These are phyloP conservation scores for Linum trigynum DNA, from an alignment of 345 rosid species.

Conservation along the genomic window DNA sequence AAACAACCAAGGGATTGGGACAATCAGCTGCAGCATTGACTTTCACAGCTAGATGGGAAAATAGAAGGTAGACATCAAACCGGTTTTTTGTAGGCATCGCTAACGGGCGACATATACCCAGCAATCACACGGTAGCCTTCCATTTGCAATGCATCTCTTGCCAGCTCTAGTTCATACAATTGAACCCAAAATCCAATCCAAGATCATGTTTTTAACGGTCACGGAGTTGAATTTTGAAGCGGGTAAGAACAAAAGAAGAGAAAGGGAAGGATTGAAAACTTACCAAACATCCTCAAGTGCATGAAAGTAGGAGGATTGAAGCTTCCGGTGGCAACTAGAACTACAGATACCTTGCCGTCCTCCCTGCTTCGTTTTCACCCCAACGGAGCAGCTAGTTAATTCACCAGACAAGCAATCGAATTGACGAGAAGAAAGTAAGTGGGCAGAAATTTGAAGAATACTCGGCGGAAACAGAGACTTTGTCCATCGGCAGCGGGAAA, in stretches of 20 bases:
- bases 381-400: conserved; percentile 10
- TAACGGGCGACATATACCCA: conserved; percentile 91
- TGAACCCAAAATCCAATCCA: not conserved
- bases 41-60: not conserved
- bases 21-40: not conserved
- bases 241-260: not conserved
- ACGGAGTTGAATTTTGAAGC: not conserved
- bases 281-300: conserved; percentile 92
- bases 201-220: too few species aligned
- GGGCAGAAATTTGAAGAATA: conserved; percentile 11
- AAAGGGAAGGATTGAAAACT: conserved; percentile 13
- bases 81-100: conserved; percentile 72
- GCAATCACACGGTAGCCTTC: conserved; percentile 69
- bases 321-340: conserved; percentile 77
- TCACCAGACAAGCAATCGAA: not conserved
- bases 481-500: conserved; percentile 48
- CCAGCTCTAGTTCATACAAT: conserved; percentile 44
- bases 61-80: conserved; percentile 20
- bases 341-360: conserved; percentile 32
- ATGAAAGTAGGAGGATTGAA: conserved; percentile 97
- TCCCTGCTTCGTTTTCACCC: conserved; percentile 2
- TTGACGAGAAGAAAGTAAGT: not conserved
- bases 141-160: conserved; percentile 58
- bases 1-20: conserved; percentile 11
- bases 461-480: conserved; percentile 35